Evolutionary conservation across 2,329 filamentous ascomycete species (phyloP), one percentile per base, ranked within the genome.

Genomic region (Colletotrichum liaoningense): DNA sequence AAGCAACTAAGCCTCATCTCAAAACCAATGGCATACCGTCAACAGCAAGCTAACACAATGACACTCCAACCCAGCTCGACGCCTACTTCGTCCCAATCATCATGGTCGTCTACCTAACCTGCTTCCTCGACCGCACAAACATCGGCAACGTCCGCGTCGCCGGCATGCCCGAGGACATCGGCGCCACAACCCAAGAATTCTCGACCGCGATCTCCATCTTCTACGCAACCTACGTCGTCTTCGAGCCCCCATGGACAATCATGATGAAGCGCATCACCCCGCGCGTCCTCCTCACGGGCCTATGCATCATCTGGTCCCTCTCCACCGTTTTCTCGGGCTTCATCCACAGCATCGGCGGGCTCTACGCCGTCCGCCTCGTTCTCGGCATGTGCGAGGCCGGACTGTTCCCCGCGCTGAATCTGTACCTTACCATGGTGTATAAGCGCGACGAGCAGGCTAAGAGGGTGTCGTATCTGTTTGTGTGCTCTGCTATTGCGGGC

Each of bases 61-160:
- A 14, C 1, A 4, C 52, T 26, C 11, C 11, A 26, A 24, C 6
- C 0, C 28, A 65, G 67, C 79, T 83, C 5, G 81, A 83, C 63
- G 46, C 76, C 19, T 78, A 77, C 62, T 79, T 82, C 24, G 78
- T 81, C 4, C 81, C 81, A 63, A 85, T 90, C 67, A 87, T 90
- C 71, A 89, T 88, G 84, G 57, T 89, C 59, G 83, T 90, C 5
- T 91, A 89, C 74, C 77, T 91, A 24, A 83, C 84, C 4, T 88
- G 86, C 73, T 89, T 88, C 76, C 81, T 90, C 54, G 89, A 91
- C 78, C 84, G 89, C 67, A 83, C 83, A 24, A 89, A 88, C 75
- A 89, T 90, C 79, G 85, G 86, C 60, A 88, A 88, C 76, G 86
- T 86, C 73, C 83, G 83, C 69, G 81, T 84, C 6, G 84, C 84